Percentiles rank a stretch among this genome's conserved stretches.
Evolutionary conservation across 1,139 yeast species (phyloP).

Genomic region (Yamadazyma conglobata): DNA sequence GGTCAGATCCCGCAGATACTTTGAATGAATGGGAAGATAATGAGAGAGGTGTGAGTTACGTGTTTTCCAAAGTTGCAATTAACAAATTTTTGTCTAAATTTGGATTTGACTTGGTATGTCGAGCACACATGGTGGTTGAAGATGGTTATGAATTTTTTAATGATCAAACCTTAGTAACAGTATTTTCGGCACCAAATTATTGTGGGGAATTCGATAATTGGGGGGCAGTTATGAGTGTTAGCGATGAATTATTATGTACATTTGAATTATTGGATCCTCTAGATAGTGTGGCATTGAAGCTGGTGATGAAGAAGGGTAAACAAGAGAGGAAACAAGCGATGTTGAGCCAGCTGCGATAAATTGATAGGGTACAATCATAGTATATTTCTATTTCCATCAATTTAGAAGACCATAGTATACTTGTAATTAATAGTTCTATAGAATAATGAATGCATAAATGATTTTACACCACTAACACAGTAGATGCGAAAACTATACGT

Average conservation of each 20-base stretch:
- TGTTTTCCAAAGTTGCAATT: constrained; percentile 88
- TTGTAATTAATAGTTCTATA: too few species aligned
- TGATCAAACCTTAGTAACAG: constrained; percentile 89
- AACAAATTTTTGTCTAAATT: constrained; percentile 84
- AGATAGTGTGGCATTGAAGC: constrained; percentile 89
- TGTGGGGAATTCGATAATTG: constrained; percentile 98
- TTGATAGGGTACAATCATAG: too few species aligned
- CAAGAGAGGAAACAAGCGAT: constrained; percentile 57
- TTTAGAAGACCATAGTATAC: too few species aligned
- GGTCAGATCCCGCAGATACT: constrained; percentile 98
- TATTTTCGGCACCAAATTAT: constrained; percentile 93
- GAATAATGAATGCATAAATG: constrained; percentile 1
- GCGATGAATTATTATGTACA: constrained; percentile 86
- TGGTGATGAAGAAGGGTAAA: constrained; percentile 84
- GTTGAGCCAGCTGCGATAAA: too few species aligned
- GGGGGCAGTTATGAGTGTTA: constrained; percentile 98
- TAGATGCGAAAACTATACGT: constrained; percentile 1
- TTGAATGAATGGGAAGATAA: constrained; percentile 97
- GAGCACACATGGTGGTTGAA: constrained; percentile 99
- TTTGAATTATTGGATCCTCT: constrained; percentile 92
- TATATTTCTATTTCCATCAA: too few species aligned
- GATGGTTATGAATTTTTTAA: constrained; percentile 98
- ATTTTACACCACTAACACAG: too few species aligned
- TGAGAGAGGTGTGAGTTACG: constrained; percentile 96
- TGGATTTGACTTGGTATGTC: constrained; percentile 89